phyloP scores from a whole-genome alignment of 495 filamentous ascomycete species.

The Penicillium desertorum region DNA sequence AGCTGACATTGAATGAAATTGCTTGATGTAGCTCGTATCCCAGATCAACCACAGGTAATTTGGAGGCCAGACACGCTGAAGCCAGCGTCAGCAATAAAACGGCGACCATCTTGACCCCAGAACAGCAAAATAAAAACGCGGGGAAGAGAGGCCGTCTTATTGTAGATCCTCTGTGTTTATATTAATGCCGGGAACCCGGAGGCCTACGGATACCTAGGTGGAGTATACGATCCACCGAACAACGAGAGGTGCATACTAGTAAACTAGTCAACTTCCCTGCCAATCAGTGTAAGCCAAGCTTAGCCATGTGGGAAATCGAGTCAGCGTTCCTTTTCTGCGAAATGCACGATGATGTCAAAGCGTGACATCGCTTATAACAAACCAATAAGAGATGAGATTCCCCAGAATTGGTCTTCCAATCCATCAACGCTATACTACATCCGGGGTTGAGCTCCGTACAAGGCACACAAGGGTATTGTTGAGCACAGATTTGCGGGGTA shows the following conservation, averaged over 20 bases:
- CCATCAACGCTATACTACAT: neutral
- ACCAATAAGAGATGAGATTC: neutral
- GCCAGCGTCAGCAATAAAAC: slow-evolving; percentile 15
- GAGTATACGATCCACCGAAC: neutral
- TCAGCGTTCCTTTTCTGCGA: neutral
- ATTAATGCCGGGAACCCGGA: neutral
- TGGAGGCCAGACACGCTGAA: slow-evolving; percentile 22
- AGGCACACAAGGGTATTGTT: neutral
- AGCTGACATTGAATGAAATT: slow-evolving; percentile 41
- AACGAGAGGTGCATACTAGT: neutral
- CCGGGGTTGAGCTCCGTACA: neutral
- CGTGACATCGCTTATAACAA: neutral
- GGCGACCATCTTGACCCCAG: slow-evolving; percentile 12
- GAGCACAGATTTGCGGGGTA: slow-evolving; percentile 1
- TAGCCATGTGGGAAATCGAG: neutral
- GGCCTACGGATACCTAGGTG: neutral
- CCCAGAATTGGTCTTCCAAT: neutral
- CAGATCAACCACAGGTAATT: slow-evolving; percentile 49
- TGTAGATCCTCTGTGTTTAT: neutral
- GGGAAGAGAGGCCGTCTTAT: neutral
- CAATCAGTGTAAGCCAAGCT: neutral
- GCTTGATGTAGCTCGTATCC: slow-evolving; percentile 53
- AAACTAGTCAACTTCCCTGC: neutral
- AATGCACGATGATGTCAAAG: neutral
- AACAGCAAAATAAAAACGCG: neutral